phyloP scores from a whole-genome alignment of 108 stramenopile species.

The Schizochytrium sp. region DNA sequence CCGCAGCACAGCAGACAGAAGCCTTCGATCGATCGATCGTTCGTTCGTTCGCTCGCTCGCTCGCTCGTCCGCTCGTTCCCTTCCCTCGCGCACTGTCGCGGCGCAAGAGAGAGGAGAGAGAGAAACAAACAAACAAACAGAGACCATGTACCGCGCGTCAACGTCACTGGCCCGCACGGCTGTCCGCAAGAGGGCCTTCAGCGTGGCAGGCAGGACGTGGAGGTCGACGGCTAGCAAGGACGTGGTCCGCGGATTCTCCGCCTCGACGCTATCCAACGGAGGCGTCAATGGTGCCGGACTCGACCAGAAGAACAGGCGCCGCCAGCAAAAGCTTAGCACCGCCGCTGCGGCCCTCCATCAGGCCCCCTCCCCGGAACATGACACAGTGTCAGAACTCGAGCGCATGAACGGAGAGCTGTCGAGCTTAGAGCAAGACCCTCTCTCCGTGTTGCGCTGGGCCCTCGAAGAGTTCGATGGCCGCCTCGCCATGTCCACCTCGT shows the following conservation, averaged over 20 bases:
- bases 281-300: not conserved
- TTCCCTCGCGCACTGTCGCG: no score
- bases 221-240: not conserved
- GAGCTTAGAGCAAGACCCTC: not conserved
- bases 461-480: not conserved
- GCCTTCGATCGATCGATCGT: no score
- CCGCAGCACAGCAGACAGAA: no score
- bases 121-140: no score
- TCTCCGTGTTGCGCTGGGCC: not conserved
- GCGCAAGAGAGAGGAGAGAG: no score
- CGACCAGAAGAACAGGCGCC: not conserved
- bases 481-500: slow-evolving; percentile 10
- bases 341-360: not conserved
- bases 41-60: no score
- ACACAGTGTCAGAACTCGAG: not conserved
- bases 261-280: not conserved
- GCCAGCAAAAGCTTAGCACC: not conserved
- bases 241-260: not conserved
- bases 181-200: not conserved
- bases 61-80: no score
- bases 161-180: not conserved
- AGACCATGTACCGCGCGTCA: no score
- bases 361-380: not conserved
- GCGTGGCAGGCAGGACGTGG: not conserved
- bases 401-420: slow-evolving; percentile 1